These are phyloP conservation scores for Scytalidium lignicola DNA, from an alignment of 2,329 filamentous ascomycete genomes.

Conservation along the genomic window DNA sequence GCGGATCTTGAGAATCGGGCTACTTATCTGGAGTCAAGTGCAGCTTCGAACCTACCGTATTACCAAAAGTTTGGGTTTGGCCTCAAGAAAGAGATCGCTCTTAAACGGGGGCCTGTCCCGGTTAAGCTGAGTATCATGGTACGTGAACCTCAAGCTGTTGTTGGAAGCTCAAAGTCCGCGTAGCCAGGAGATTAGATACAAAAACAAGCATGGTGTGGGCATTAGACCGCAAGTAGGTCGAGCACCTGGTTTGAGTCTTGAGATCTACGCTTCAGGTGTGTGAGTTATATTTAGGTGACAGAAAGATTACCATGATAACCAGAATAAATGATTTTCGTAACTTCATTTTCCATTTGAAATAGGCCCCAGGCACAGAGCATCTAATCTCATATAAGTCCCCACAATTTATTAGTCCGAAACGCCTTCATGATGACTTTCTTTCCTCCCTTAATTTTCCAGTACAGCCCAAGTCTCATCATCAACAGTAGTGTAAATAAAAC, in stretches of 20 bases:
- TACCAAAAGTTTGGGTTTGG: slow-evolving; percentile 75
- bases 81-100: slow-evolving; percentile 54
- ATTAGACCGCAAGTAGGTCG: too few species aligned
- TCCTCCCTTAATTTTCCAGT: slow-evolving; percentile 57
- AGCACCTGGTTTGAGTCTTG: too few species aligned
- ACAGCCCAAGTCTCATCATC: slow-evolving; percentile 92
- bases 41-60: slow-evolving; percentile 61
- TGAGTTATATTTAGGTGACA: too few species aligned
- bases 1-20: slow-evolving; percentile 64
- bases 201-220: too few species aligned
- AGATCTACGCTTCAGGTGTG: too few species aligned
- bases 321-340: neutral
- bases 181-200: too few species aligned
- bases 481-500: slow-evolving; percentile 82
- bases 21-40: slow-evolving; percentile 76
- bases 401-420: neutral
- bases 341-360: neutral
- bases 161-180: slow-evolving; percentile 1
- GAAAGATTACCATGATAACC: too few species aligned
- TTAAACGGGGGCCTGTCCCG: slow-evolving; percentile 52
- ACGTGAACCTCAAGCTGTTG: slow-evolving; percentile 51
- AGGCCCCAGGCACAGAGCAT: neutral
- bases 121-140: slow-evolving; percentile 77
- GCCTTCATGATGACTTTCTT: neutral
- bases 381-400: slow-evolving; percentile 12